phyloP scores from a whole-genome alignment of 805 yeast genomes.

The Huiozyma naganishii region DNA sequence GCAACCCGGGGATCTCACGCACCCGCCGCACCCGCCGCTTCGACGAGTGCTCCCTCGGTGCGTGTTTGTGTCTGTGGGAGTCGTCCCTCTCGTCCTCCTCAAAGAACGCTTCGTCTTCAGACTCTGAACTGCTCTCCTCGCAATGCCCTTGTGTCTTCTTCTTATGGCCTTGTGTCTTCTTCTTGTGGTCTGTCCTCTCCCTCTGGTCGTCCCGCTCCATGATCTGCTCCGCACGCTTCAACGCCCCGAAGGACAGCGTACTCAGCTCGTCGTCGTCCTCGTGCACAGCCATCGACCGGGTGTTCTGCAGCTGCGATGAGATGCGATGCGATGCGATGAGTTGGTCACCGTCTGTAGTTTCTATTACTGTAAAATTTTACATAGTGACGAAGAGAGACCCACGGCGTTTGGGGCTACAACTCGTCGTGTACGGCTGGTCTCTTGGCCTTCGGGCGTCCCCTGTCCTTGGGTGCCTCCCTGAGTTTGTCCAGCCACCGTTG shows the following conservation, averaged over 20 bases:
- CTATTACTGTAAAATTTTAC: background rate
- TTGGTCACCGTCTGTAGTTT: no score
- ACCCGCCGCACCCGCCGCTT: conserved; percentile 59
- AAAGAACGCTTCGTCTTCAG: conserved; percentile 29
- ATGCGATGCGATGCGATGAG: conserved; percentile 1
- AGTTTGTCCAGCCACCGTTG: conserved; percentile 2
- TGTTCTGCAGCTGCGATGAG: conserved; percentile 3
- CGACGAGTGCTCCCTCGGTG: conserved; percentile 72
- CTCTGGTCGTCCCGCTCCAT: conserved; percentile 29
- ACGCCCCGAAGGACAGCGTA: conserved; percentile 53
- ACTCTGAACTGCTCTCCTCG: conserved; percentile 9
- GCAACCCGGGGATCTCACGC: conserved; percentile 65
- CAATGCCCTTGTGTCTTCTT: conserved; percentile 5
- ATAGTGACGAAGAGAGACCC: background rate
- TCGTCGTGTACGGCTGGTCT: conserved; percentile 7
- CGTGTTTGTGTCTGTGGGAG: conserved; percentile 53
- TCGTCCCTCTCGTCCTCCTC: conserved; percentile 26
- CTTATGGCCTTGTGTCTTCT: conserved; percentile 7
- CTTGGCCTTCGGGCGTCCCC: background rate
- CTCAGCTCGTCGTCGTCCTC: conserved; percentile 37
- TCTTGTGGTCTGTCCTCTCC: conserved; percentile 1
- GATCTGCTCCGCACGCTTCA: conserved; percentile 43
- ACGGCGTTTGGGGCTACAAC: conserved; percentile 1
- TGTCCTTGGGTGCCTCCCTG: no score
- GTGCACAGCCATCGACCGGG: conserved; percentile 6